A percentile compares a stretch with the other conserved stretches of the same genome.
Conservation (phyloP, 139 green algal species). For the Chlorella sp. region DNA sequence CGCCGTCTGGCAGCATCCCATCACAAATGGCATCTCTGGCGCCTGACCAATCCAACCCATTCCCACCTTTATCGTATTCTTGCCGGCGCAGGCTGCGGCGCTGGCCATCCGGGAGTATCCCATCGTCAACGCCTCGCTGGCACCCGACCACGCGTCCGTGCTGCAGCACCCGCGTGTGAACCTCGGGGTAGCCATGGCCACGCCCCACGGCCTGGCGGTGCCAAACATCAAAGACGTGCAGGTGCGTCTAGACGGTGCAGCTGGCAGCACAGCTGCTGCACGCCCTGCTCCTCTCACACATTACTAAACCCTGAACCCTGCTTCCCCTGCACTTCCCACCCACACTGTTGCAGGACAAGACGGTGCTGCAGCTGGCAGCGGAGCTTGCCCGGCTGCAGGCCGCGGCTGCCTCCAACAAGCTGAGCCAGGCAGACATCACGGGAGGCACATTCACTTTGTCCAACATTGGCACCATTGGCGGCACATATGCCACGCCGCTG, state of each 20-base stretch:
- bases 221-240: constrained; percentile 83
- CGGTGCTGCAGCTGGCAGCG: constrained; percentile 63
- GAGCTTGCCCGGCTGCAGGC: constrained; percentile 80
- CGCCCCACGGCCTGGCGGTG: constrained; percentile 84
- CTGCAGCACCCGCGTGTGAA: constrained; percentile 83
- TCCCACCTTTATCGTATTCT: neutral
- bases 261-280: neutral
- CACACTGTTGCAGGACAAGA: constrained; percentile 53
- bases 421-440: constrained; percentile 69
- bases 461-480: constrained; percentile 92
- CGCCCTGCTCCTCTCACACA: neutral
- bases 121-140: constrained; percentile 78
- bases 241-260: neutral
- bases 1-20: no score
- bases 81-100: constrained; percentile 75
- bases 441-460: constrained; percentile 87
- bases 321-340: no score
- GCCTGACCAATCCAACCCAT: no score
- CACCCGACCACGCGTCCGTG: constrained; percentile 71
- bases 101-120: constrained; percentile 73
- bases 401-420: constrained; percentile 64
- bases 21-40: no score
- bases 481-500: constrained; percentile 83
- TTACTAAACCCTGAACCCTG: no score
- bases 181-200: constrained; percentile 92